Conservation (phyloP, 192 early-diverging fungal genomes). For the Backusella tuberculispora region DNA sequence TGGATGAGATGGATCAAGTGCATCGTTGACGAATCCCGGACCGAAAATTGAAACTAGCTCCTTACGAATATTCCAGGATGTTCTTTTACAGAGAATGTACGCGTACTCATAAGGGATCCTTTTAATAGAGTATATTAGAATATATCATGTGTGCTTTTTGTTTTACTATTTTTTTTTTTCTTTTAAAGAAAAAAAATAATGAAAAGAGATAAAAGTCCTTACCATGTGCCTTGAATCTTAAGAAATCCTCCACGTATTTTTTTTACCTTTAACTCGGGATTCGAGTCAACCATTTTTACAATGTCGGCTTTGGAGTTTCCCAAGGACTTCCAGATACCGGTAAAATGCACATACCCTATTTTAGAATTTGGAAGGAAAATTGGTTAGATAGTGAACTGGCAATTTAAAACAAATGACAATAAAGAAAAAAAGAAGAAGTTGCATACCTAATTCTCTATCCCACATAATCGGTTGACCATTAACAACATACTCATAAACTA, state of each 20-base stretch:
- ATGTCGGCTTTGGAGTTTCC: constrained; percentile 64
- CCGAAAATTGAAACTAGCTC: constrained; percentile 50
- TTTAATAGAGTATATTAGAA: background rate
- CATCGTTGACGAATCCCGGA: constrained; percentile 37
- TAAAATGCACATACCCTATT: constrained; percentile 59
- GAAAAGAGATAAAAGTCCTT: background rate
- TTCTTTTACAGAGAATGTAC: constrained; percentile 43
- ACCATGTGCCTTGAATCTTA: constrained; percentile 66
- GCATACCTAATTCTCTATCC: constrained; percentile 55
- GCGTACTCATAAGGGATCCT: constrained; percentile 48
- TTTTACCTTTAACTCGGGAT: constrained; percentile 60
- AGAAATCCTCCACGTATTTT: constrained; percentile 65
- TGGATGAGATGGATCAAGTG: constrained; percentile 35
- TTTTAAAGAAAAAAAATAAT: background rate
- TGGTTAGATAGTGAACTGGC: background rate
- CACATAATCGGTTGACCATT: constrained; percentile 67
- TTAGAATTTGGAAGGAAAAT: constrained; percentile 5
- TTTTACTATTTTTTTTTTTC: no score
- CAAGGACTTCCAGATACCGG: constrained; percentile 64
- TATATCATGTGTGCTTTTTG: background rate
- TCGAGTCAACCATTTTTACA: constrained; percentile 64
- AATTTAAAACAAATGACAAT: background rate
- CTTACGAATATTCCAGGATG: constrained; percentile 44
- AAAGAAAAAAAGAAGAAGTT: background rate
- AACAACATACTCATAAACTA: constrained; percentile 62